Percentiles rank a stretch among this genome's conserved stretches.
phyloP scores from a whole-genome alignment of 441 rosid species.

The Bocquillonia castaneifolia region DNA sequence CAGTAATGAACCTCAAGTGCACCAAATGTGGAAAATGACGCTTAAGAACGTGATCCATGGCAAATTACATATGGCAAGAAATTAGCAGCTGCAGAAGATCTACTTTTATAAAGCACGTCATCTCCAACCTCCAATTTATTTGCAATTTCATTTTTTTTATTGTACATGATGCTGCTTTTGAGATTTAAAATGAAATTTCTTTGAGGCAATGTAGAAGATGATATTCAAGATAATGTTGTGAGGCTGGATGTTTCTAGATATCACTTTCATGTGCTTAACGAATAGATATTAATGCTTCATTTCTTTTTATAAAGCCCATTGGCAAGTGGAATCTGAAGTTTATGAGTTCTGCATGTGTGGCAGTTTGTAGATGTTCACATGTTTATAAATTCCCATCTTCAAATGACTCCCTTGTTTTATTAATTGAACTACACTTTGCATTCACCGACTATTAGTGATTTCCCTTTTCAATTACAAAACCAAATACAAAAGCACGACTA shows the following conservation, averaged over 20 bases:
- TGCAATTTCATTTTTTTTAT: too few relatives aligned
- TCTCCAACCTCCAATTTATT: not conserved
- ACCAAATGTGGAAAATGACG: not conserved
- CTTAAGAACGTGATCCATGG: not conserved
- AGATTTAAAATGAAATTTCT: not conserved
- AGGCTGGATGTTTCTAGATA: not conserved
- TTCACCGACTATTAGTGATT: not conserved
- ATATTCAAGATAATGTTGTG: not conserved
- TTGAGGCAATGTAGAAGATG: not conserved
- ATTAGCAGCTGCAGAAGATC: not conserved
- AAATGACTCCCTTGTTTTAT: not conserved
- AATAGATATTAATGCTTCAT: not conserved
- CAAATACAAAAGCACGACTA: not conserved
- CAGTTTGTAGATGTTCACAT: not conserved
- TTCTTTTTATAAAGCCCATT: not conserved
- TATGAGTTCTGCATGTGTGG: not conserved
- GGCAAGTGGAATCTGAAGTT: not conserved
- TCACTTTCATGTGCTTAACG: not conserved
- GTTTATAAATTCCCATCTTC: not conserved
- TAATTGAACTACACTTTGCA: not conserved
- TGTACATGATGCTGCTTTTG: not conserved
- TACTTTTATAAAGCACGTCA: not conserved
- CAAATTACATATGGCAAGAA: too few relatives aligned
- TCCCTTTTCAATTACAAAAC: not conserved
- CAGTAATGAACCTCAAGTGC: not conserved